Evolutionary conservation across 2,329 filamentous ascomycete genomes (phyloP), one percentile per base, ranked within the genome.

Genomic region (Xylaria sp.): DNA sequence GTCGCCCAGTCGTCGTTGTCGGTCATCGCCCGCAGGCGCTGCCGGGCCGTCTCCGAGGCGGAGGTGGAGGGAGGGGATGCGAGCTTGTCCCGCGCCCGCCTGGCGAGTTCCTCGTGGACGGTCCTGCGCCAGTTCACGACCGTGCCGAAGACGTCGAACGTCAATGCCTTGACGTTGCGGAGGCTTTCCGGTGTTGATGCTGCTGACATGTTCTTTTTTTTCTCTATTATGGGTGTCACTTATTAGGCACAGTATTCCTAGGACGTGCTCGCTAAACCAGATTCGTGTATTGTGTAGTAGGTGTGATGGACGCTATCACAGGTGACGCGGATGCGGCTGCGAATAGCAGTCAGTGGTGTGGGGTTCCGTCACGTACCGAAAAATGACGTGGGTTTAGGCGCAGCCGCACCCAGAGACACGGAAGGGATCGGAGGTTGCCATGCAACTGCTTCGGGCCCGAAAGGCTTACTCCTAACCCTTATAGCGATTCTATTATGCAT

Each of bases 81-180:
- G 13, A 67, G 66, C 62, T 82, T 81, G 52, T 75, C 70, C 22
- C 72, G 67, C 13, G 83, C 80, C 38, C 78, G 77, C 9, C 76
- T 66, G 20, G 73, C 69, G 44, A 94, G 79, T 49, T 83, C 82
- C 7, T 78, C 73, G 13, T 79, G 82, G 18, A 94, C 83, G 1
- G 85, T 84, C 38, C 76, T 77, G 52, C 89, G 86, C 89, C 90
- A 93, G 75, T 93, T 81, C 42, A 94, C 90, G 59, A 87, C 84
- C 1, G 91, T 94, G 61, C 89, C 89, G 70, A 92, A 92, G 63
- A 91, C 82, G 72, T 92, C 89, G 66, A 91, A 91, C 49, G 86
- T 78, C 29, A 92, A 75, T 7, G 82, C 88, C 61, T 84, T 84
- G 59, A 83, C 63, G 21, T 57, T 44, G 19, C 50, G 54, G 13